Conservation (phyloP, 768 basidiomycete species). For the Boletus vinaceobasis region DNA sequence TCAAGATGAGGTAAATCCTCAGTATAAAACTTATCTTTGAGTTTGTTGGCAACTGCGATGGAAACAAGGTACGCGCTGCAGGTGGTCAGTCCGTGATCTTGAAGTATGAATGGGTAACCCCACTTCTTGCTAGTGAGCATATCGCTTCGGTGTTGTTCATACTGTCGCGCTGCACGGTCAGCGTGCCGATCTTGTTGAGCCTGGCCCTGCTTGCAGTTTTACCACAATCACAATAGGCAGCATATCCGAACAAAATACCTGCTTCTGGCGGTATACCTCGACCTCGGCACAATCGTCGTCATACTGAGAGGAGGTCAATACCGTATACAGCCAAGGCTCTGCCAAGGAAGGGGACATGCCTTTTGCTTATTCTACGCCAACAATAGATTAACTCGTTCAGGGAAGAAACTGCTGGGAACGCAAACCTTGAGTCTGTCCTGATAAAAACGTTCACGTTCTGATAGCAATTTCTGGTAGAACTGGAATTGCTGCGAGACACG, state of each 20-base stretch:
- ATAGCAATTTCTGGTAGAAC: conserved; percentile 67
- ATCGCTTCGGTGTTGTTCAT: conserved; percentile 70
- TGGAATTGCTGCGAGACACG: conserved; percentile 53
- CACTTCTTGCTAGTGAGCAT: conserved; percentile 86
- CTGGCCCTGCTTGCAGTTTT: conserved; percentile 46
- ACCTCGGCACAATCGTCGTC: conserved; percentile 76
- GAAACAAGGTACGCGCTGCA: conserved; percentile 67
- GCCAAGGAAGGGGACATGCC: conserved; percentile 15
- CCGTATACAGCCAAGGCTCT: not conserved
- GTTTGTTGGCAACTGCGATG: conserved; percentile 63
- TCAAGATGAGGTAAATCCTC: conserved; percentile 66
- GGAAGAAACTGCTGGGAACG: conserved; percentile 1
- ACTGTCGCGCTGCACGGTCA: conserved; percentile 68
- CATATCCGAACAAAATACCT: conserved; percentile 38
- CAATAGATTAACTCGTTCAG: conserved; percentile 1
- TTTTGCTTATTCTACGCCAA: conserved; percentile 31
- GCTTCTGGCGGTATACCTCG: conserved; percentile 73
- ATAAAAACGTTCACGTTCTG: conserved; percentile 68
- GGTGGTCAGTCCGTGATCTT: not conserved
- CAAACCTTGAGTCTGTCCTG: conserved; percentile 67
- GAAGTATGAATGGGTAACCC: conserved; percentile 6
- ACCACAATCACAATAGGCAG: not conserved
- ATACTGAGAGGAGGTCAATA: conserved; percentile 48
- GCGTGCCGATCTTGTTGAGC: conserved; percentile 73
- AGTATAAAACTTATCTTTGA: conserved; percentile 69